These are phyloP conservation scores for Botrytis sinoallii DNA, from an alignment of 2,329 filamentous ascomycete genomes.

Conservation along the genomic window DNA sequence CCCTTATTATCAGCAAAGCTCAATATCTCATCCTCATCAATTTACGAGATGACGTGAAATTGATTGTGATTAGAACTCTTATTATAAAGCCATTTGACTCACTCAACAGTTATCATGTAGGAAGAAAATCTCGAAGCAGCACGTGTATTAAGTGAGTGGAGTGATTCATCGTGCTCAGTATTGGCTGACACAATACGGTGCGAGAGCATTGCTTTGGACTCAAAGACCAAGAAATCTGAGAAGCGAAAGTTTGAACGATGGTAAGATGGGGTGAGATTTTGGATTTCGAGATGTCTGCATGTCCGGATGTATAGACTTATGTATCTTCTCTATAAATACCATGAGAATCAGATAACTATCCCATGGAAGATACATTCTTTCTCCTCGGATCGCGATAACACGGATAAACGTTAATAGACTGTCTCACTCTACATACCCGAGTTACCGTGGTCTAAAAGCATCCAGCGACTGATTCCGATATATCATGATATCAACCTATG, in stretches of 20 bases:
- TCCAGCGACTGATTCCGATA: neutral
- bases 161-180: conserved; percentile 1
- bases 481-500: neutral
- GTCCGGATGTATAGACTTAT: neutral
- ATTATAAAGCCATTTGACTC: neutral
- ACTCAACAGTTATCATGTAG: conserved; percentile 14
- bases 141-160: conserved; percentile 28
- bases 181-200: conserved; percentile 21
- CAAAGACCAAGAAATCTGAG: conserved; percentile 6
- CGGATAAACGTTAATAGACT: neutral
- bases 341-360: neutral
- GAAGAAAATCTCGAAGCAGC: conserved; percentile 26
- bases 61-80: neutral
- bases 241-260: neutral
- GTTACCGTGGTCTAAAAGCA: conserved; percentile 22
- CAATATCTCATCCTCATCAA: neutral
- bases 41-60: conserved; percentile 4
- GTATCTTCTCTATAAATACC: neutral
- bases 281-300: neutral
- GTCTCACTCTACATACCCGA: conserved; percentile 5
- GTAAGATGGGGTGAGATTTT: neutral
- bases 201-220: neutral
- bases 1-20: neutral
- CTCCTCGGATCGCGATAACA: conserved; percentile 1
- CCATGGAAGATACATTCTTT: neutral